Percentiles rank a stretch among this genome's conserved stretches.
phyloP scores from a whole-genome alignment of 2,329 filamentous ascomycete species.

The Aureobasidium zeae region DNA sequence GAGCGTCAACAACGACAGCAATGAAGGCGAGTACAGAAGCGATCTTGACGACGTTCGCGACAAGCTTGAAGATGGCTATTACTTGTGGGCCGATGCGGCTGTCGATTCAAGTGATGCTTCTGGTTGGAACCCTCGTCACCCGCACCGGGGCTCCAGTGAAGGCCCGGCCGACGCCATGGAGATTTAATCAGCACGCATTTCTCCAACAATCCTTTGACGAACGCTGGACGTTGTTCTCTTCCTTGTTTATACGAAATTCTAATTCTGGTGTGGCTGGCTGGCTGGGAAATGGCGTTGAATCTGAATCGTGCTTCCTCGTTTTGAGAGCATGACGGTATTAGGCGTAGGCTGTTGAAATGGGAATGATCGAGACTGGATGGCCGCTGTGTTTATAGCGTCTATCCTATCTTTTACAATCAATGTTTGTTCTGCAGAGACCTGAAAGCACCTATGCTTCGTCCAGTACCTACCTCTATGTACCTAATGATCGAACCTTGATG shows the following conservation, averaged over 20 bases:
- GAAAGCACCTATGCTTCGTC: no score
- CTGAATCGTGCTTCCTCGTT: background rate
- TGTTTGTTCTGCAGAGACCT: no score
- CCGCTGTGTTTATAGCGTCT: constrained; percentile 3
- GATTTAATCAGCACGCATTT: constrained; percentile 13
- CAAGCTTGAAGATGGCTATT: constrained; percentile 26
- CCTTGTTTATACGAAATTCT: constrained; percentile 11
- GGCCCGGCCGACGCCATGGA: constrained; percentile 19
- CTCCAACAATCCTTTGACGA: background rate
- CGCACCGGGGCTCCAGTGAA: constrained; percentile 18
- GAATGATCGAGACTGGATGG: constrained; percentile 7
- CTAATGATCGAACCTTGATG: no score
- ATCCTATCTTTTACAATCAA: background rate
- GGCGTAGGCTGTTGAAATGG: constrained; percentile 2
- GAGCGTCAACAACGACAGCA: constrained; percentile 20
- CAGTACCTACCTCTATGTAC: no score
- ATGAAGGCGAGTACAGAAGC: constrained; percentile 27
- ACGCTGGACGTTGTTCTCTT: constrained; percentile 11
- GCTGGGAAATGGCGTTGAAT: constrained; percentile 5
- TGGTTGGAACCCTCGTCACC: constrained; percentile 16
- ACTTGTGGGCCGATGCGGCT: constrained; percentile 19
- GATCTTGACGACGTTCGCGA: constrained; percentile 29
- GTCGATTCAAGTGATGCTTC: constrained; percentile 22
- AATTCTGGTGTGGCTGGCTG: constrained; percentile 6
- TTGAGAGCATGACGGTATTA: background rate